Evolutionary conservation across 148 eudicot species (phyloP).

Genomic region (Rhododendron molle): DNA sequence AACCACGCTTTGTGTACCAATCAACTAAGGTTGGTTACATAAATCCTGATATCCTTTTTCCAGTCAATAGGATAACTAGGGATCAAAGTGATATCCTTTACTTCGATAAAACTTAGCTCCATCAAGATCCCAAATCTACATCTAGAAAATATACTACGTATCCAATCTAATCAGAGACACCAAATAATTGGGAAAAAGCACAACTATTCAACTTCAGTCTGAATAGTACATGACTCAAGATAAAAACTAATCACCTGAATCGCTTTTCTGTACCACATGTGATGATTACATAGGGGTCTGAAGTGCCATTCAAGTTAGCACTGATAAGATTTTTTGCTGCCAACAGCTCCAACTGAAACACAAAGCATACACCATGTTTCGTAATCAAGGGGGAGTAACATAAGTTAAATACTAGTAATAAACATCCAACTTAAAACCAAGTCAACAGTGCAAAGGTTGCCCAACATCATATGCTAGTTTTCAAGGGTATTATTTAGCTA

Average conservation of each 20-base stretch:
- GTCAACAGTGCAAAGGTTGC: not conserved
- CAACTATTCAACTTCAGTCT: not conserved
- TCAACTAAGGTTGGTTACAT: not conserved
- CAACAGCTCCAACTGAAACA: conserved; percentile 63
- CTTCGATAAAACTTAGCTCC: not conserved
- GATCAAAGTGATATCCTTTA: not conserved
- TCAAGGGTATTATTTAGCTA: not conserved
- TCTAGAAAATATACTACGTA: not conserved
- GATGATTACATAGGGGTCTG: conserved; percentile 93
- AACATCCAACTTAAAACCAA: not conserved
- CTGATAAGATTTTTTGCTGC: conserved; percentile 88
- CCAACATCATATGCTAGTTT: not conserved
- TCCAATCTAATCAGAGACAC: not conserved
- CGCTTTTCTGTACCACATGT: conserved; percentile 87
- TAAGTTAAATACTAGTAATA: not conserved
- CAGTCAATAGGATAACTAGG: not conserved
- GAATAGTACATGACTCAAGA: not conserved
- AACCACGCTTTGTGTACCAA: not conserved
- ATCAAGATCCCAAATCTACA: not conserved
- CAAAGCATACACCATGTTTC: not conserved
- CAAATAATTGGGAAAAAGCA: not conserved
- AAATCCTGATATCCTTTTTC: not conserved
- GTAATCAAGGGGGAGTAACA: not conserved
- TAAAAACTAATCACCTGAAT: conserved; percentile 60
- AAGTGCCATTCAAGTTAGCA: conserved; percentile 88